Evolutionary conservation across 83 land plant species (phyloP).

Genomic region (Picea abies): DNA sequence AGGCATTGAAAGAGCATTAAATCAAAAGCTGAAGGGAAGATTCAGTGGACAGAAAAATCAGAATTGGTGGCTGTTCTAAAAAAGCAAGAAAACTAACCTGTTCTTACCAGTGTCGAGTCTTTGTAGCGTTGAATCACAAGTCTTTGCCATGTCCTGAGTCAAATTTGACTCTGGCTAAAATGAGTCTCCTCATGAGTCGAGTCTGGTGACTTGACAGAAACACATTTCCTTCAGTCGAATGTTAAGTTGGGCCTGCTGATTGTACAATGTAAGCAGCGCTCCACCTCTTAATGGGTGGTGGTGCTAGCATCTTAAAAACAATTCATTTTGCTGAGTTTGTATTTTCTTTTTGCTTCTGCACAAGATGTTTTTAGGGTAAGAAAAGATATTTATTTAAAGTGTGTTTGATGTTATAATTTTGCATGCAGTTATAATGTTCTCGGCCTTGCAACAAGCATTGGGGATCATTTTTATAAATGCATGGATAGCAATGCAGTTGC

Average conservation of each 20-base stretch:
- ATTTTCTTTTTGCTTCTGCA: background rate
- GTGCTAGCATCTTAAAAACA: too few species aligned
- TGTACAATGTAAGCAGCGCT: background rate
- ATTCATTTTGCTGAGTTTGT: background rate
- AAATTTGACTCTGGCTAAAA: too few species aligned
- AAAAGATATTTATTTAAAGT: background rate
- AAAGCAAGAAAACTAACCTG: too few species aligned
- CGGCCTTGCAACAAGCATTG: slow-evolving; percentile 78
- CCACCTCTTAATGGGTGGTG: too few species aligned
- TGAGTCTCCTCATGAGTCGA: background rate
- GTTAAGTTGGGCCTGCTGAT: background rate
- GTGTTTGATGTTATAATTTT: slow-evolving; percentile 1
- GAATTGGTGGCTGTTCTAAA: too few species aligned
- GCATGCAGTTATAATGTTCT: slow-evolving; percentile 79
- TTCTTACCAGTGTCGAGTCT: too few species aligned
- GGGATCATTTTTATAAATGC: slow-evolving; percentile 66
- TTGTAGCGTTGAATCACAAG: too few species aligned
- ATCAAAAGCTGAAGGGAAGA: too few species aligned
- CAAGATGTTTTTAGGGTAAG: background rate
- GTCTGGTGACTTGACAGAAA: background rate
- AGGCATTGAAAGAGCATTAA: too few species aligned
- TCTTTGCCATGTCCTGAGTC: too few species aligned
- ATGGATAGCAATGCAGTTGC: slow-evolving; percentile 47
- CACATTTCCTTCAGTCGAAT: background rate
- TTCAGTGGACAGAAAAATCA: too few species aligned